phyloP scores from a whole-genome alignment of 1,284 basidiomycete genomes.

The Ustilago bromivora region DNA sequence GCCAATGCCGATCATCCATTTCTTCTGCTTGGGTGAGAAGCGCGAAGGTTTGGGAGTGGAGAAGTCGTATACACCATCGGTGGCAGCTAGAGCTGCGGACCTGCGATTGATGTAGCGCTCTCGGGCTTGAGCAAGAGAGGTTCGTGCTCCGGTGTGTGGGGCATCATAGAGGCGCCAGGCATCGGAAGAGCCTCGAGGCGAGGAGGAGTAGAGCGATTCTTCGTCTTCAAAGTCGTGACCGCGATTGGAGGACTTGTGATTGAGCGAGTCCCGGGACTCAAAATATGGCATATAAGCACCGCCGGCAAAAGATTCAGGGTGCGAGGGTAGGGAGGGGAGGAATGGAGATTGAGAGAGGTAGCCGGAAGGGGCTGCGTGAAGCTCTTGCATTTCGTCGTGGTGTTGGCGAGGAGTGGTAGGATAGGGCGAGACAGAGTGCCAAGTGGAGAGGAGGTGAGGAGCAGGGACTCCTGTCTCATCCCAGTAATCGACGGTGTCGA shows the following conservation, averaged over 20 bases:
- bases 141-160: slow-evolving; percentile 12
- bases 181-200: slow-evolving; percentile 21
- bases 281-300: slow-evolving; percentile 33
- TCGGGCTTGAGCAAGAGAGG: slow-evolving; percentile 37
- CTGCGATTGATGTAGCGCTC: slow-evolving; percentile 56
- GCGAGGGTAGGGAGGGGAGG: slow-evolving; percentile 18
- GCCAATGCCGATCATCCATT: slow-evolving; percentile 25
- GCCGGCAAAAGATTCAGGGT: slow-evolving; percentile 13
- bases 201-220: slow-evolving; percentile 17
- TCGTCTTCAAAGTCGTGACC: slow-evolving; percentile 25
- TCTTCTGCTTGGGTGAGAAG: slow-evolving; percentile 35
- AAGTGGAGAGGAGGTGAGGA: slow-evolving; percentile 35
- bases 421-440: slow-evolving; percentile 37
- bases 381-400: slow-evolving; percentile 32
- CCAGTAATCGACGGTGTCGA: slow-evolving; percentile 52
- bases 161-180: slow-evolving; percentile 41
- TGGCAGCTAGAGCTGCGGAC: slow-evolving; percentile 29
- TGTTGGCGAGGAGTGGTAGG: slow-evolving; percentile 13
- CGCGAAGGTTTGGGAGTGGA: slow-evolving; percentile 20
- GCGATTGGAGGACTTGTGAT: slow-evolving; percentile 9
- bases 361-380: slow-evolving; percentile 29
- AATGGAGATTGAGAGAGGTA: slow-evolving; percentile 19
- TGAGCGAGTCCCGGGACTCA: slow-evolving; percentile 29
- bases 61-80: slow-evolving; percentile 25
- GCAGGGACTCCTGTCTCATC: slow-evolving; percentile 37